Evolutionary conservation across 148 eudicot species (phyloP).

Genomic region (Tetragonia tetragonoides): DNA sequence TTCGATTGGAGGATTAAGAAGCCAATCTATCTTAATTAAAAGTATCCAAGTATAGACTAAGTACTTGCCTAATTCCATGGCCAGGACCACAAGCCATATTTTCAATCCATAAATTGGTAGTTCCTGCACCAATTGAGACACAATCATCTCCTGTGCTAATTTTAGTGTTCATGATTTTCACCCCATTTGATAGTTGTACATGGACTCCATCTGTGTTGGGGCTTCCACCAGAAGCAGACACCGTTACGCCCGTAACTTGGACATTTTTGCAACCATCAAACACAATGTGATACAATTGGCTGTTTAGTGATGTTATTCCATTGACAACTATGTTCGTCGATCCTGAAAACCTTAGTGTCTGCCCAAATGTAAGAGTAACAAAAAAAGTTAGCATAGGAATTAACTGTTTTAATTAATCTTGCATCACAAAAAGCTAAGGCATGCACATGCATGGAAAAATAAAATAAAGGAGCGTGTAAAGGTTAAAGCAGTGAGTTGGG

Average conservation of each 20-base stretch:
- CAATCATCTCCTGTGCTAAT: slow-evolving; percentile 55
- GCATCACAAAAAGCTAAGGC: too few relatives aligned
- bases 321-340: slow-evolving; percentile 42
- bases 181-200: slow-evolving; percentile 34
- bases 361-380: neutral
- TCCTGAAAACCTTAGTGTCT: slow-evolving; percentile 36
- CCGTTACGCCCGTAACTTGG: slow-evolving; percentile 22
- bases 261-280: slow-evolving; percentile 41
- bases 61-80: slow-evolving; percentile 51
- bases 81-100: slow-evolving; percentile 51
- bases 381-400: neutral
- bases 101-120: slow-evolving; percentile 40
- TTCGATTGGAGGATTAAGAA: too few relatives aligned
- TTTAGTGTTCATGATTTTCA: slow-evolving; percentile 36
- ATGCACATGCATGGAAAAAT: too few relatives aligned
- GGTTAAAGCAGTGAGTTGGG: too few relatives aligned
- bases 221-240: slow-evolving; percentile 36
- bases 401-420: neutral
- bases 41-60: too few relatives aligned
- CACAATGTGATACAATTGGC: slow-evolving; percentile 43
- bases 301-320: slow-evolving; percentile 38
- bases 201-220: slow-evolving; percentile 61
- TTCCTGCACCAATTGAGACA: slow-evolving; percentile 46
- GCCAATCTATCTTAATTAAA: too few relatives aligned
- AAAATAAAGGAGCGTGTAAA: too few relatives aligned